Conservation (phyloP, 2,329 filamentous ascomycete species). For the Remersonia thermophila region DNA sequence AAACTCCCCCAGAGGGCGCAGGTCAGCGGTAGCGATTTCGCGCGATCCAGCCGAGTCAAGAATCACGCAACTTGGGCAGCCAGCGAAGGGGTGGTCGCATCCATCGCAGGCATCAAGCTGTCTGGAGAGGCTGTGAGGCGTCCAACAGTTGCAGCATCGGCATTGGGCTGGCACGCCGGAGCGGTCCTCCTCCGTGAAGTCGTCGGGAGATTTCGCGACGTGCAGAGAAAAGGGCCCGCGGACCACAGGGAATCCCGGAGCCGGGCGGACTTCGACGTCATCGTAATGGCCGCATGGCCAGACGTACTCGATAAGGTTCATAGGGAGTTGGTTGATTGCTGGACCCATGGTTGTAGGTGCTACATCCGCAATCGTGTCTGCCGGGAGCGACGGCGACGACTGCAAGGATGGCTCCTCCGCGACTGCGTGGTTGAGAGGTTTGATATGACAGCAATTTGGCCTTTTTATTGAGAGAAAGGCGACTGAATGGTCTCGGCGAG, state of each 20-base stretch:
- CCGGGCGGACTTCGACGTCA: conserved; percentile 7
- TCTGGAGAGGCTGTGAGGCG: conserved; percentile 12
- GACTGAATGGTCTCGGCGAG: too few species aligned
- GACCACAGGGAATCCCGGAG: conserved; percentile 9
- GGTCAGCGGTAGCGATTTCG: conserved; percentile 11
- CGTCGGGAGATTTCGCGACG: conserved; percentile 8
- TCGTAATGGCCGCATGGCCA: conserved; percentile 13
- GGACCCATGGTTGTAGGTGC: too few species aligned
- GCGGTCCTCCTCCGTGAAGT: conserved; percentile 11
- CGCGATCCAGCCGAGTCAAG: conserved; percentile 9
- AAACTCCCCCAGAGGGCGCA: conserved; percentile 9
- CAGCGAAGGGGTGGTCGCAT: conserved; percentile 10
- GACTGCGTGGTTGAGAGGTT: too few species aligned
- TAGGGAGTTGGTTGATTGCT: too few species aligned
- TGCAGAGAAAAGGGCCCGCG: conserved; percentile 9
- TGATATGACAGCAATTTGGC: too few species aligned
- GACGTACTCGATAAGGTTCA: conserved; percentile 12
- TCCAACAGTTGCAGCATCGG: conserved; percentile 12
- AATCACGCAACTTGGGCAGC: conserved; percentile 10
- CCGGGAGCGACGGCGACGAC: too few species aligned
- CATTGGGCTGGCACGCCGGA: conserved; percentile 8
- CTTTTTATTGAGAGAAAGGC: too few species aligned
- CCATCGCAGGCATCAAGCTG: conserved; percentile 6
- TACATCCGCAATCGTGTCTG: too few species aligned
- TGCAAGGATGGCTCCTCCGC: too few species aligned